These are phyloP conservation scores for Pouteria glomerata DNA, from an alignment of 148 eudicot species.

Conservation along the genomic window DNA sequence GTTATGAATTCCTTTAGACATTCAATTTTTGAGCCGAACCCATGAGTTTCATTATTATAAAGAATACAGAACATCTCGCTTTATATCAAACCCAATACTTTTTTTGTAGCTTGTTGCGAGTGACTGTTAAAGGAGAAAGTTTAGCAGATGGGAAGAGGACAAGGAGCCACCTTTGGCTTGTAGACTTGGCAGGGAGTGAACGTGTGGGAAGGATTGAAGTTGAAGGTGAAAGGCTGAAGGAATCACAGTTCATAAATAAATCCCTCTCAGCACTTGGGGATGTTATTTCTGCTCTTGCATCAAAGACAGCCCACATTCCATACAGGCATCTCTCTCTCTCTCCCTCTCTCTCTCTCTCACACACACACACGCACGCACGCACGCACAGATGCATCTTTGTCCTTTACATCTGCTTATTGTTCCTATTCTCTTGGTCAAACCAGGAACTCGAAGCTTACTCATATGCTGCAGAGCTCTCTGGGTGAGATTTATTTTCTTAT, in stretches of 20 bases:
- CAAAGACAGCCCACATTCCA: constrained; percentile 82
- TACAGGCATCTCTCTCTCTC: constrained; percentile 48
- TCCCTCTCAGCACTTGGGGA: constrained; percentile 95
- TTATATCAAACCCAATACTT: not conserved
- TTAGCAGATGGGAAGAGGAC: constrained; percentile 66
- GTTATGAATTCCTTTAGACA: too few species aligned
- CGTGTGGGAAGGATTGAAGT: constrained; percentile 87
- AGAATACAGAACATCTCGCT: too few species aligned
- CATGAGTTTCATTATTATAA: too few species aligned
- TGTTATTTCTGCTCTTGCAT: constrained; percentile 92
- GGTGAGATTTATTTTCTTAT: constrained; percentile 40
- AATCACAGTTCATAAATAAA: constrained; percentile 92
- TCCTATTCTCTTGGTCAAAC: constrained; percentile 8
- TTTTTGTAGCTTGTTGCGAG: constrained; percentile 74
- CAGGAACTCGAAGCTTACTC: constrained; percentile 98
- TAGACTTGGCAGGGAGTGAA: constrained; percentile 98
- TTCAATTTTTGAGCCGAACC: not conserved
- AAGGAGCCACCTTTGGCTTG: constrained; percentile 92
- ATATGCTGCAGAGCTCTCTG: constrained; percentile 92
- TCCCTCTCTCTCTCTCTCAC: not conserved
- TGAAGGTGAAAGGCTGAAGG: constrained; percentile 94
- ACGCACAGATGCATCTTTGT: not conserved
- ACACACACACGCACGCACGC: too few species aligned
- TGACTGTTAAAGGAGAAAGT: constrained; percentile 67
- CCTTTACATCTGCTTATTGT: constrained; percentile 1